These are phyloP conservation scores for Bipolaris oryzae DNA, from an alignment of 2,329 filamentous ascomycete species.

Conservation along the genomic window DNA sequence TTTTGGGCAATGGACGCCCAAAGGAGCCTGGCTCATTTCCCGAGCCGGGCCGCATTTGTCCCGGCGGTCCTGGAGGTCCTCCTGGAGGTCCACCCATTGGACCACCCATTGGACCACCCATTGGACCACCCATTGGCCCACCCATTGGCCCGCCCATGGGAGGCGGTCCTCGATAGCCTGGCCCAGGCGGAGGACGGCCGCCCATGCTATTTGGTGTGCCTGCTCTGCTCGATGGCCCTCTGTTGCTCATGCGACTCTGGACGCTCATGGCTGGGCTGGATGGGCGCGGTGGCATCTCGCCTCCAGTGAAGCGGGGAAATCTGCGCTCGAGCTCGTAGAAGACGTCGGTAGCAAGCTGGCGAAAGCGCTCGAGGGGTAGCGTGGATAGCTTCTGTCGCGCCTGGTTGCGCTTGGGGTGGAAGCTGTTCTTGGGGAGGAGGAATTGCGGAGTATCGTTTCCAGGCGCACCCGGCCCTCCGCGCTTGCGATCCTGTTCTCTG, in stretches of 20 bases:
- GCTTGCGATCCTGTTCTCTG: conserved; percentile 69
- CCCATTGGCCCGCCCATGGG: conserved; percentile 12
- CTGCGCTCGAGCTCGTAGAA: conserved; percentile 92
- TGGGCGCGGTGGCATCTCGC: conserved; percentile 69
- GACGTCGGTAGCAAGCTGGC: conserved; percentile 92
- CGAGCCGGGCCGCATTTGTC: conserved; percentile 30
- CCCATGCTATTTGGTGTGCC: conserved; percentile 64
- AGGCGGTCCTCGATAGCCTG: conserved; percentile 38
- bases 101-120: conserved; percentile 15
- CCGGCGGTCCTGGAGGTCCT: conserved; percentile 49
- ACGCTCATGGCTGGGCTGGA: conserved; percentile 68
- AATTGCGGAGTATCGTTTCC: conserved; percentile 59
- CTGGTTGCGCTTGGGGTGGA: conserved; percentile 97
- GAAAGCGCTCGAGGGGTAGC: conserved; percentile 82
- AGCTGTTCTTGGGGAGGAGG: conserved; percentile 82
- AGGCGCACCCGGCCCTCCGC: conserved; percentile 56
- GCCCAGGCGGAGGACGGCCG: conserved; percentile 45
- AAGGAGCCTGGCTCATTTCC: conserved; percentile 60
- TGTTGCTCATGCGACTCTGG: conserved; percentile 59
- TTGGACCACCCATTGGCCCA: conserved; percentile 7
- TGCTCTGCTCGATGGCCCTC: conserved; percentile 63
- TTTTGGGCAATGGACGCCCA: conserved; percentile 80
- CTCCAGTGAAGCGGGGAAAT: conserved; percentile 78
- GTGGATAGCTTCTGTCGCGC: conserved; percentile 95
- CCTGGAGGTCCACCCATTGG: conserved; percentile 52